Percentiles rank a stretch among this genome's conserved stretches.
These are phyloP conservation scores for Botrytis porri DNA, from an alignment of 2,329 filamentous ascomycete genomes.

Conservation along the genomic window DNA sequence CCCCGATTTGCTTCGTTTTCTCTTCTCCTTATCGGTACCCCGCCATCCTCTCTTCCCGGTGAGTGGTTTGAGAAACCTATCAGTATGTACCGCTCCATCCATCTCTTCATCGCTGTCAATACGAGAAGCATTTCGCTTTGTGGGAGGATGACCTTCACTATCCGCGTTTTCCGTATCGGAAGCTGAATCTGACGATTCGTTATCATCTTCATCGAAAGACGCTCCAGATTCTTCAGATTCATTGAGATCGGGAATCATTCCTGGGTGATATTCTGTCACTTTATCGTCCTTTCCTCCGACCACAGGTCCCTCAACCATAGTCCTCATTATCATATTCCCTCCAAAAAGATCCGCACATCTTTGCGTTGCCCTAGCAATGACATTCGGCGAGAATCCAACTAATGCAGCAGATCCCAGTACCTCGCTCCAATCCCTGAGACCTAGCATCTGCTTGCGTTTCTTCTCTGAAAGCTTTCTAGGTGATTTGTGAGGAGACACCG, in stretches of 20 bases:
- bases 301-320: slow-evolving; percentile 27
- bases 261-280: slow-evolving; percentile 30
- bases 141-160: background rate
- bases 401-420: slow-evolving; percentile 76
- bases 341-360: slow-evolving; percentile 75
- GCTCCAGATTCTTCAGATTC: background rate
- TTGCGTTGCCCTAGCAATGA: slow-evolving; percentile 65
- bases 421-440: slow-evolving; percentile 73
- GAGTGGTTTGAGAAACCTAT: slow-evolving; percentile 63
- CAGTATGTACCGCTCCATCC: slow-evolving; percentile 62
- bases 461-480: slow-evolving; percentile 13
- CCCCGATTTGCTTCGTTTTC: slow-evolving; percentile 38
- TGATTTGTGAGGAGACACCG: slow-evolving; percentile 17
- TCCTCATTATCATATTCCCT: slow-evolving; percentile 59
- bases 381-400: slow-evolving; percentile 63
- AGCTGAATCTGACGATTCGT: background rate
- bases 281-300: slow-evolving; percentile 20
- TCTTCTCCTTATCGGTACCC: slow-evolving; percentile 20
- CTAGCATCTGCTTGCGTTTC: slow-evolving; percentile 24
- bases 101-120: slow-evolving; percentile 45
- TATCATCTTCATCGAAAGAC: slow-evolving; percentile 1
- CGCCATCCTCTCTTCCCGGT: slow-evolving; percentile 21
- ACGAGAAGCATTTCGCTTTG: slow-evolving; percentile 42
- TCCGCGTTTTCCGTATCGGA: background rate
- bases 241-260: slow-evolving; percentile 27